Evolutionary conservation across 306 rosid genomes (phyloP).

Genomic region (Pyrus pyrifolia): DNA sequence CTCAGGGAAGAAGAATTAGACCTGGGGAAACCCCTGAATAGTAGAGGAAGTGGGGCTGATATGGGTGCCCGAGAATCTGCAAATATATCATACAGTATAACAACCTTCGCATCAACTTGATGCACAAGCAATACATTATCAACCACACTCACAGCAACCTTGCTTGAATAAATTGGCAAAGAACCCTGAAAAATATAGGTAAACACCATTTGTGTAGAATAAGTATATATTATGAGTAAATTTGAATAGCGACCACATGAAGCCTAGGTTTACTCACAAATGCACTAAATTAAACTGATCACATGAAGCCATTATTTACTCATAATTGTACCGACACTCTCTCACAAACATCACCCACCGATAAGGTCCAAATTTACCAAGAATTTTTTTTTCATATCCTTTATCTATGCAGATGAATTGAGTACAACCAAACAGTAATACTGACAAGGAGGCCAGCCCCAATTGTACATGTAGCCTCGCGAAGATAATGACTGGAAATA

Average conservation of each 20-base stretch:
- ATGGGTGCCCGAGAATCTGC: slow-evolving; percentile 86
- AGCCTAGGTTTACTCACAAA: neutral
- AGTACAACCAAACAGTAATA: neutral
- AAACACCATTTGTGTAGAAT: slow-evolving; percentile 16
- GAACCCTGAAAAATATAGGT: slow-evolving; percentile 68
- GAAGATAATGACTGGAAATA: neutral
- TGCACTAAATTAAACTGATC: slow-evolving; percentile 8
- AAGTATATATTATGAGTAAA: slow-evolving; percentile 8
- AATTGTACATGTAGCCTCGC: neutral
- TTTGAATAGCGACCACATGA: slow-evolving; percentile 11
- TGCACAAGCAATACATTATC: slow-evolving; percentile 91
- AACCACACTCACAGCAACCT: slow-evolving; percentile 81
- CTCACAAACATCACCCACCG: neutral
- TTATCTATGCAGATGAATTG: neutral
- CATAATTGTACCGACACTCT: neutral
- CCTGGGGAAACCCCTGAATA: slow-evolving; percentile 75
- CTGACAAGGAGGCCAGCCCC: neutral
- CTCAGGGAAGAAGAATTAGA: slow-evolving; percentile 42
- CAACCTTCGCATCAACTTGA: slow-evolving; percentile 96
- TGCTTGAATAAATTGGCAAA: slow-evolving; percentile 86
- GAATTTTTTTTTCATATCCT: neutral
- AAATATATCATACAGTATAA: slow-evolving; percentile 82
- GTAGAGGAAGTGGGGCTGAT: slow-evolving; percentile 93
- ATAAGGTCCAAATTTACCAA: neutral
- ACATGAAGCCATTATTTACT: slow-evolving; percentile 4